phyloP scores from a whole-genome alignment of 2,329 filamentous ascomycete species.

The Daldinia sp. region DNA sequence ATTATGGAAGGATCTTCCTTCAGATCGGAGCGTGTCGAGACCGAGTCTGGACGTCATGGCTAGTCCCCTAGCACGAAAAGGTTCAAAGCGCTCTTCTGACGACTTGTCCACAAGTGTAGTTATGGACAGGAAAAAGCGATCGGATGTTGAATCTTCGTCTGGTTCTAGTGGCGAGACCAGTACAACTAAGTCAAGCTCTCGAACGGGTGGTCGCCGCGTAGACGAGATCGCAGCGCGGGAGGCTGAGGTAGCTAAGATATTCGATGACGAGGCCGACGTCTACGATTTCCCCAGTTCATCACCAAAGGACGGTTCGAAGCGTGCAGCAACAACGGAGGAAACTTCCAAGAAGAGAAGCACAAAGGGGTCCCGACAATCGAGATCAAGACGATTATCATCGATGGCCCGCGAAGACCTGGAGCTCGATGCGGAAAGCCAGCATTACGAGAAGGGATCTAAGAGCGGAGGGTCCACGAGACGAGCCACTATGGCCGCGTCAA shows the following conservation, averaged over 20 bases:
- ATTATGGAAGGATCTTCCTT: constrained; percentile 51
- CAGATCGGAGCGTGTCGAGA: constrained; percentile 25
- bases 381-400: constrained; percentile 57
- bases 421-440: constrained; percentile 47
- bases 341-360: constrained; percentile 45
- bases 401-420: constrained; percentile 54
- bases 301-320: constrained; percentile 50
- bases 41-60: constrained; percentile 46
- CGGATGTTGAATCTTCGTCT: constrained; percentile 37
- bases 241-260: constrained; percentile 48
- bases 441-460: constrained; percentile 42
- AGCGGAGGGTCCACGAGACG: constrained; percentile 53
- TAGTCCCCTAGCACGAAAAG: constrained; percentile 60
- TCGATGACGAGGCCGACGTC: constrained; percentile 57
- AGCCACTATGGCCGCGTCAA: constrained; percentile 56
- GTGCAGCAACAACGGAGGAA: constrained; percentile 21
- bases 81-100: constrained; percentile 45
- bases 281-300: constrained; percentile 68
- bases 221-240: constrained; percentile 50
- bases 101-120: constrained; percentile 52
- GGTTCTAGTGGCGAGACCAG: constrained; percentile 6
- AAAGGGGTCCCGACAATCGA: constrained; percentile 51
- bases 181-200: constrained; percentile 33
- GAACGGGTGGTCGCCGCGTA: constrained; percentile 45
- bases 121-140: constrained; percentile 58